Evolutionary conservation across 768 basidiomycete genomes (phyloP).

Genomic region (Rhizopogon salebrosus): DNA sequence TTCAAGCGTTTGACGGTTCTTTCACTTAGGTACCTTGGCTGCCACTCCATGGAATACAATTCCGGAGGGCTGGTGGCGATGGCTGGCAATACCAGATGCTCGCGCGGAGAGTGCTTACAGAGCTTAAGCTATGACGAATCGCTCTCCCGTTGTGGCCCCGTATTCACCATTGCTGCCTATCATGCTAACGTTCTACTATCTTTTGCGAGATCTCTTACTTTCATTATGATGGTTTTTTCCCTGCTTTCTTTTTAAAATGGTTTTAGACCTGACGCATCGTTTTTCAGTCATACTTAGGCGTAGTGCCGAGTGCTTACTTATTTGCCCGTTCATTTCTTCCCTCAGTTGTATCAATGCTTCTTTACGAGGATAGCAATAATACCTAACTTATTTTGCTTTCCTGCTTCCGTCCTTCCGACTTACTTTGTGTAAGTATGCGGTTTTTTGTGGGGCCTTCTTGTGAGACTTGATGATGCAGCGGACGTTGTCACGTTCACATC

Average conservation of each 20-base stretch:
- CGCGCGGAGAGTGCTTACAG: conserved; percentile 80
- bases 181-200: conserved; percentile 13
- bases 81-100: conserved; percentile 99
- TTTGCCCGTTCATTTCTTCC: neutral
- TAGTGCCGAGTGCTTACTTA: conserved; percentile 5
- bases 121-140: conserved; percentile 68
- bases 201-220: conserved; percentile 17
- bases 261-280: conserved; percentile 2
- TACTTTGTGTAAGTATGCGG: neutral
- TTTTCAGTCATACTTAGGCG: too few relatives aligned
- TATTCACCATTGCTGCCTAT: too few relatives aligned
- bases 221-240: conserved; percentile 1
- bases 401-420: neutral
- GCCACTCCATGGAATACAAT: conserved; percentile 92
- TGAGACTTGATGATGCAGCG: too few relatives aligned
- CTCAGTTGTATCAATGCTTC: conserved; percentile 7
- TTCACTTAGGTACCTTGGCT: conserved; percentile 78
- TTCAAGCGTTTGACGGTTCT: conserved; percentile 1
- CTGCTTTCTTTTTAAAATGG: neutral
- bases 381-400: conserved; percentile 1
- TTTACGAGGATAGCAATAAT: conserved; percentile 9
- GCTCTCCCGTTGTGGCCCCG: neutral
- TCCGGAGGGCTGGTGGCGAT: conserved; percentile 84
- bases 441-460: too few relatives aligned
- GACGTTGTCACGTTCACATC: too few relatives aligned